These are phyloP conservation scores for Exidia glandulosa DNA, from an alignment of 768 basidiomycete genomes.

Conservation along the genomic window DNA sequence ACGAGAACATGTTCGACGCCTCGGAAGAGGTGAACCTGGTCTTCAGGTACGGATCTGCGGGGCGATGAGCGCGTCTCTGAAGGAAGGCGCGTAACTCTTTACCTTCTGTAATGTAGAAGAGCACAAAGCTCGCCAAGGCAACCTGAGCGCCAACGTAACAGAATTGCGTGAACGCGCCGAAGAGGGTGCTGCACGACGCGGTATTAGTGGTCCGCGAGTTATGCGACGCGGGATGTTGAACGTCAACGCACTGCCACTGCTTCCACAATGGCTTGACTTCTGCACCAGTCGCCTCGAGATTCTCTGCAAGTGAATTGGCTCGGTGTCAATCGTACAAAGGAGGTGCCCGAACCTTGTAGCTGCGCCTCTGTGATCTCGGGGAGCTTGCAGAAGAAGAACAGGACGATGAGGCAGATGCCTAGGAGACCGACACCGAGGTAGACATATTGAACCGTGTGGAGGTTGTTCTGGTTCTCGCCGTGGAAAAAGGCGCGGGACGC, in stretches of 20 bases:
- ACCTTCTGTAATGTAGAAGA: neutral
- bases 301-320: neutral
- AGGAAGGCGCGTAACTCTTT: conserved; percentile 14
- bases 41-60: conserved; percentile 11
- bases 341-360: conserved; percentile 3
- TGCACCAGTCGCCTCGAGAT: neutral
- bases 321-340: neutral
- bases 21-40: conserved; percentile 11
- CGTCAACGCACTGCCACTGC: conserved; percentile 21
- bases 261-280: conserved; percentile 18
- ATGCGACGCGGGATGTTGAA: neutral
- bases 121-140: conserved; percentile 16
- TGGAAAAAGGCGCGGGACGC: conserved; percentile 26
- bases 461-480: conserved; percentile 16
- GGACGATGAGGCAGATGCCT: conserved; percentile 16
- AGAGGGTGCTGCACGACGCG: neutral
- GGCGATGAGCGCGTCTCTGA: neutral
- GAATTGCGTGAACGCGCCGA: neutral
- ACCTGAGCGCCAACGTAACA: conserved; percentile 7
- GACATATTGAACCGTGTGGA: conserved; percentile 18
- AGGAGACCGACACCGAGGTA: conserved; percentile 23
- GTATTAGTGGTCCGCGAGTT: neutral
- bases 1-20: conserved; percentile 23
- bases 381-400: conserved; percentile 22
- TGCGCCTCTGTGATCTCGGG: conserved; percentile 22